Base-by-base conservation (phyloP, 108 stramenopile species). In the Cyclotella atomus region DNA sequence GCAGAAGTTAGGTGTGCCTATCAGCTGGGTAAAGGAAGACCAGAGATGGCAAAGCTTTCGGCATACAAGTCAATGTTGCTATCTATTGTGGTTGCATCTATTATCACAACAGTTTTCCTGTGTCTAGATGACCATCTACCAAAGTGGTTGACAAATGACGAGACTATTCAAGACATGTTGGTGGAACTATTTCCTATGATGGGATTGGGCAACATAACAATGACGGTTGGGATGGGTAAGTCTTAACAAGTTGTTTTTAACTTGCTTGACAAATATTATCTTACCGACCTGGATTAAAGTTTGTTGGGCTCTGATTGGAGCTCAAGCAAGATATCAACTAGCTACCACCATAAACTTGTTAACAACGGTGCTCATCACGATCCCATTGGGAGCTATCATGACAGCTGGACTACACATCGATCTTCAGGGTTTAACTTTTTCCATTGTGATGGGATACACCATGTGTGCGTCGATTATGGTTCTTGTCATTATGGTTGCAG, bases 1-100 rank as follows among this genome's bases (percentile, higher is more conserved):
- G 87, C 85, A 7, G 87, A 85, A 34, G 83, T 86, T 32, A 84
- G 89, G 20, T 84, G 89, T 33, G 81, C 87, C 0, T 90, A 76
- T 72, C 79, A 88, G 7, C 64, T 93, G n/a, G 82, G 89, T 10
- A 82, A 75, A 25, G 73, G 71, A 9, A 68, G 82, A 19, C 77
- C 85, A 10, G 65, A 70, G 9, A 55, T 81, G 54, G 88, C 92
- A 16, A 84, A 83, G 43, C 32, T 83, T n/a, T 71, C 87, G 24
- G 65, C 85, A 6, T 81, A 79, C 68, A 86, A 88, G 32, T 75
- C 74, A 19, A 77, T 90, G 59, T 78, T 85, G 20, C 53, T 86
- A 65, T 73, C 75, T 14, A 32, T 83, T 1, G 57, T 87, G 6
- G 52, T 81, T 47, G 47, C 89, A 24, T 52, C 85, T 1, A 12